Evolutionary conservation across 192 early-diverging fungal genomes (phyloP), one percentile per base, ranked within the genome.

Genomic region (Dissophora globulifera): DNA sequence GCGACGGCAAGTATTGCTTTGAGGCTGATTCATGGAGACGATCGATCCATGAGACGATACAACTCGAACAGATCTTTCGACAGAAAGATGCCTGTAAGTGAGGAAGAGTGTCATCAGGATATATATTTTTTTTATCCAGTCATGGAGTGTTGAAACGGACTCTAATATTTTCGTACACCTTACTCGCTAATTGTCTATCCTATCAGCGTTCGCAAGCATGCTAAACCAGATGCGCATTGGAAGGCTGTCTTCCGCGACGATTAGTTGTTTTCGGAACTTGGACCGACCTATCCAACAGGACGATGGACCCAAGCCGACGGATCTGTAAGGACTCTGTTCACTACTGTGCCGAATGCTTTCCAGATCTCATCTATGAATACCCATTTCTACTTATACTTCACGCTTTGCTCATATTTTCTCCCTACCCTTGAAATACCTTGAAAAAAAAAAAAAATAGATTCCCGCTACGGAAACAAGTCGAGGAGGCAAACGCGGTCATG

Each of bases 151-250:
- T n/a, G n/a, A n/a, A n/a, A n/a, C n/a, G n/a, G n/a, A n/a, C n/a
- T n/a, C n/a, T n/a, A n/a, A n/a, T n/a, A n/a, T n/a, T n/a, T n/a
- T n/a, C n/a, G n/a, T n/a, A n/a, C n/a, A n/a, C n/a, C n/a, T n/a
- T n/a, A n/a, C n/a, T n/a, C n/a, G n/a, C n/a, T n/a, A n/a, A n/a
- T n/a, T n/a, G n/a, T n/a, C n/a, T n/a, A n/a, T n/a, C n/a, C n/a
- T n/a, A n/a, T n/a, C 50, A 75, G 70, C 67, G 23, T 93, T 97
- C 53, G 84, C 93, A 33, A 81, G 88, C 32, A 87, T 96, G 64
- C 83, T 97, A 23, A 94, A 97, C 70, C 92, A 97, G 76, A 83
- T 96, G 78, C 86, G 96, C 48, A 60, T 91, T 20, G 93, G 93
- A 17, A 65, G 66, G 17, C 66, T 95, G 26, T 86, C 93, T 0